phyloP scores from a whole-genome alignment of 352 stramenopile genomes.

The Globisporangium solare region DNA sequence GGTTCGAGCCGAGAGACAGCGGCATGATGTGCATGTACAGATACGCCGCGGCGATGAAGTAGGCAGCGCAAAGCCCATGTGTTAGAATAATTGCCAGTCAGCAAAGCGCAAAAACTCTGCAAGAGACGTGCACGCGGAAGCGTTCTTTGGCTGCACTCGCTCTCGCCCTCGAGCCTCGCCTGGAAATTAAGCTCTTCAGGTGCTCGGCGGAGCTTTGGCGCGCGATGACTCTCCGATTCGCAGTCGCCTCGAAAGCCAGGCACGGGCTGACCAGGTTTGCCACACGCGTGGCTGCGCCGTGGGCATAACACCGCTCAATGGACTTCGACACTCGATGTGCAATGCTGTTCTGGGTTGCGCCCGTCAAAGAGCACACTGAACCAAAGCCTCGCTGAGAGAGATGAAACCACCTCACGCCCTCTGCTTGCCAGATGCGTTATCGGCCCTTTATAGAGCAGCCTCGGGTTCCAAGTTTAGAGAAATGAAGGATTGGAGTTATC shows the following conservation, averaged over 20 bases:
- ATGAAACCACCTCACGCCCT: no score
- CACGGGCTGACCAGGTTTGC: not conserved
- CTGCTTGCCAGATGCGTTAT: no score
- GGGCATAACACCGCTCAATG: no score
- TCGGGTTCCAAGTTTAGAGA: no score
- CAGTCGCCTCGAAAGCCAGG: not conserved
- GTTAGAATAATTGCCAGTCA: slow-evolving; percentile 10
- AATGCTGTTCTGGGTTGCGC: no score
- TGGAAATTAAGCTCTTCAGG: slow-evolving; percentile 1
- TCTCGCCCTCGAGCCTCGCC: not conserved
- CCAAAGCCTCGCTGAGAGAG: no score
- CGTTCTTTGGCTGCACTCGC: not conserved
- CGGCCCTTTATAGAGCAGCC: no score
- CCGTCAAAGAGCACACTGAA: no score
- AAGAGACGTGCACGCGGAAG: slow-evolving; percentile 12
- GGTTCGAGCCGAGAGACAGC: slow-evolving; percentile 13
- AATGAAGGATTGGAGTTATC: no score
- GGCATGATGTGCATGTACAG: slow-evolving; percentile 19
- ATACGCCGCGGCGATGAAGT: slow-evolving; percentile 12
- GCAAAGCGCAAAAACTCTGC: slow-evolving; percentile 9
- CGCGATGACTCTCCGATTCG: not conserved
- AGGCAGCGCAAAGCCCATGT: slow-evolving; percentile 10
- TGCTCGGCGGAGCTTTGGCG: not conserved
- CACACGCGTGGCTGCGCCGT: not conserved
- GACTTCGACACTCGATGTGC: no score